Conservation (phyloP, 1,139 yeast genomes). For the Yamadazyma trypodendri region DNA sequence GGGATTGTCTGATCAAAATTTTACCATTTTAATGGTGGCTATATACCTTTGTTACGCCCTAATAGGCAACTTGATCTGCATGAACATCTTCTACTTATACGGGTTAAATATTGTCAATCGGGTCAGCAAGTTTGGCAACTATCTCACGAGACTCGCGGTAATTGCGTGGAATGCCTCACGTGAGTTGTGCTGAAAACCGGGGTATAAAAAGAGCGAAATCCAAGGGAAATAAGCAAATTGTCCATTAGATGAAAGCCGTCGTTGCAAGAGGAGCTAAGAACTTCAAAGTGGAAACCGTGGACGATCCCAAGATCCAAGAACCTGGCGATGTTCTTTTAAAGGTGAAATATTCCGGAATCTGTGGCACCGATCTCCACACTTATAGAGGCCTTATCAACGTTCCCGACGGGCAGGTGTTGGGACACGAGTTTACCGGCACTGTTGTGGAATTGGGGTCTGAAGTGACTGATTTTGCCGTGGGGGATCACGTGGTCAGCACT, state of each 20-base stretch:
- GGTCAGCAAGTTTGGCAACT: constrained; percentile 2
- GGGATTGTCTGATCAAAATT: background rate
- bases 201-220: constrained; percentile 1
- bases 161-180: constrained; percentile 8
- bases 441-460: constrained; percentile 37
- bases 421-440: constrained; percentile 52
- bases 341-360: constrained; percentile 54
- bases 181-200: constrained; percentile 2
- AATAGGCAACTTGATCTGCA: constrained; percentile 29
- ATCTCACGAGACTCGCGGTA: constrained; percentile 1
- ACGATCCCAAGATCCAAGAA: constrained; percentile 39
- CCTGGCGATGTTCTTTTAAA: constrained; percentile 52
- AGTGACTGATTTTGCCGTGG: constrained; percentile 34
- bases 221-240: background rate
- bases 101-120: constrained; percentile 7
- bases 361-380: constrained; percentile 64
- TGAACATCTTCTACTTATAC: constrained; percentile 23
- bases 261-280: constrained; percentile 52
- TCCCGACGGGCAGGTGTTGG: constrained; percentile 40
- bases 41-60: constrained; percentile 28
- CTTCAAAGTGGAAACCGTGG: constrained; percentile 41
- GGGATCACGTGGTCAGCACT: constrained; percentile 49
- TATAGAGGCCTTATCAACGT: constrained; percentile 56
- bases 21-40: constrained; percentile 16
- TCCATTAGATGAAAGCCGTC: constrained; percentile 50